A percentile compares a stretch with the other conserved stretches of the same genome.
Evolutionary conservation across 352 stramenopile species (phyloP).

Genomic region (Globisporangium echinulatum): DNA sequence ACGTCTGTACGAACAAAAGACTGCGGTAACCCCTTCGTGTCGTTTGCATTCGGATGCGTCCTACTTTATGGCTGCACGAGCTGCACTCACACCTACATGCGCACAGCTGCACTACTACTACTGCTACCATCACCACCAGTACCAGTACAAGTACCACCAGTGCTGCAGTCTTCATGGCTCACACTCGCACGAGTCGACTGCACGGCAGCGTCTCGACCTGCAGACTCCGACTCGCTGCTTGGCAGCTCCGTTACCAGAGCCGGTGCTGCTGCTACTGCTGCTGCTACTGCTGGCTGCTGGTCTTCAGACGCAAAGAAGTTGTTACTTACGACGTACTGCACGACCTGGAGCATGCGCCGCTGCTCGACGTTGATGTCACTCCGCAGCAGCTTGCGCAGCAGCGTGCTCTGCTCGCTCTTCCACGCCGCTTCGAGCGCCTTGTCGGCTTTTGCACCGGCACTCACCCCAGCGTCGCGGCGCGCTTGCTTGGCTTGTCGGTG

Average conservation of each 20-base stretch:
- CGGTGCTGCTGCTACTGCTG: neutral
- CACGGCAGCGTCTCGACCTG: too few relatives aligned
- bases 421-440: slow-evolving; percentile 44
- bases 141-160: too few relatives aligned
- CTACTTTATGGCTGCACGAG: too few relatives aligned
- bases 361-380: slow-evolving; percentile 69
- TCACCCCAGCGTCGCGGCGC: neutral
- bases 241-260: neutral
- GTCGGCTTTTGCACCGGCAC: neutral
- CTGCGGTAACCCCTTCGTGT: too few relatives aligned
- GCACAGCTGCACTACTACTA: too few relatives aligned
- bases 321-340: slow-evolving; percentile 51
- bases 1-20: too few relatives aligned
- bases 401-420: slow-evolving; percentile 54
- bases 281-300: too few relatives aligned
- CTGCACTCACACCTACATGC: too few relatives aligned
- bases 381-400: slow-evolving; percentile 68
- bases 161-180: too few relatives aligned
- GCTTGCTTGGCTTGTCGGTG: slow-evolving; percentile 22
- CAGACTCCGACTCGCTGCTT: neutral
- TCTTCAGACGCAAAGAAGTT: slow-evolving; percentile 40
- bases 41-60: too few relatives aligned
- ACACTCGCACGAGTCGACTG: too few relatives aligned
- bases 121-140: too few relatives aligned
- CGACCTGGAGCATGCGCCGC: slow-evolving; percentile 70